Conservation (phyloP, 2,329 filamentous ascomycete species). For the Colletotrichum sojae region DNA sequence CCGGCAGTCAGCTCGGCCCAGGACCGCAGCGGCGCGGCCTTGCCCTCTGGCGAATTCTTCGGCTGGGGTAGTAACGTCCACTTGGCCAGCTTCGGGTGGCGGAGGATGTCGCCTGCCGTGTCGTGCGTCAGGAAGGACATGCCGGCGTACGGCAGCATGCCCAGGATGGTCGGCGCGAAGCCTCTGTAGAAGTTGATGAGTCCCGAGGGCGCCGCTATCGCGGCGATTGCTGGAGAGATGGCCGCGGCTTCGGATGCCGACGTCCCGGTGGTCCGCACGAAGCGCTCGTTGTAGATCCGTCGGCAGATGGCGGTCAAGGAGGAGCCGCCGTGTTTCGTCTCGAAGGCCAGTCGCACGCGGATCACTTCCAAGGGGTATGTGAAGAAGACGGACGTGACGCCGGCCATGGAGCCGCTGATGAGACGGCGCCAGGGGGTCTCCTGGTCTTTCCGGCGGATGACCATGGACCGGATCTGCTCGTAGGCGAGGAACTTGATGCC, state of each 20-base stretch:
- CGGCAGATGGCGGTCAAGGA: slow-evolving; percentile 83
- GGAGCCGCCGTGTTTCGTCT: slow-evolving; percentile 84
- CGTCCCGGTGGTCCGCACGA: slow-evolving; percentile 53
- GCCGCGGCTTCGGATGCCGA: slow-evolving; percentile 60
- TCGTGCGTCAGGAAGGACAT: slow-evolving; percentile 97
- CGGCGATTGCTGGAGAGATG: slow-evolving; percentile 56
- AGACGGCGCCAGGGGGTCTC: slow-evolving; percentile 87
- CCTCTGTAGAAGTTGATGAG: slow-evolving; percentile 95
- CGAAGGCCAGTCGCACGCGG: slow-evolving; percentile 92
- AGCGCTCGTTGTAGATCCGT: slow-evolving; percentile 87
- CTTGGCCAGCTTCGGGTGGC: slow-evolving; percentile 74
- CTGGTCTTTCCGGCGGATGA: slow-evolving; percentile 80
- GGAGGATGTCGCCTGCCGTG: slow-evolving; percentile 86
- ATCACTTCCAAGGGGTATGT: slow-evolving; percentile 97
- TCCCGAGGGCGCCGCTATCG: slow-evolving; percentile 73
- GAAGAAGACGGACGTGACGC: slow-evolving; percentile 93
- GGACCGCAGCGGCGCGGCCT: slow-evolving; percentile 81
- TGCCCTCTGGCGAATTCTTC: slow-evolving; percentile 66
- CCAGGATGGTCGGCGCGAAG: slow-evolving; percentile 89
- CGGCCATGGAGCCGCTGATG: slow-evolving; percentile 80
- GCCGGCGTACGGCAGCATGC: slow-evolving; percentile 97
- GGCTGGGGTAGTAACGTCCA: slow-evolving; percentile 83
- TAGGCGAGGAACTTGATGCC: slow-evolving; percentile 98
- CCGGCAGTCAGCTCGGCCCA: slow-evolving; percentile 91
- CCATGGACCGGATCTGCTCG: slow-evolving; percentile 87